Conservation (phyloP, 2,329 filamentous ascomycete genomes). For the Neofusicoccum laricinum region DNA sequence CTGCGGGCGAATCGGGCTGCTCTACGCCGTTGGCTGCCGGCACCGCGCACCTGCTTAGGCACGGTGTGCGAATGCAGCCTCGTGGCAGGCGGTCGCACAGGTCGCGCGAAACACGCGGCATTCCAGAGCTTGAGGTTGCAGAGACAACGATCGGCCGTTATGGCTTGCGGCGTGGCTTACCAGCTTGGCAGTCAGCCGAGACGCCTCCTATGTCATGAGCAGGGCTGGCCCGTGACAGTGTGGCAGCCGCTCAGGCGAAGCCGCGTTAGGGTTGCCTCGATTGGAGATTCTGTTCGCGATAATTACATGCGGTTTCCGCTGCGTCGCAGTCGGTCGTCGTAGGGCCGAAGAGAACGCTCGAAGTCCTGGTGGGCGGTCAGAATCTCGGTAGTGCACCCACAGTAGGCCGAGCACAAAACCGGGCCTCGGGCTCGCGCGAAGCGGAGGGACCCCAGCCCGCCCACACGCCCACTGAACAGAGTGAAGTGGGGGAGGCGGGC, state of each 20-base stretch:
- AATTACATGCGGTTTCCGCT: too few species aligned
- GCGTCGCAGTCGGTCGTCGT: not conserved
- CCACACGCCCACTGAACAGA: not conserved
- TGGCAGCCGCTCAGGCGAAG: not conserved
- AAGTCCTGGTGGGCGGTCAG: slow-evolving; percentile 6
- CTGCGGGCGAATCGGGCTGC: not conserved
- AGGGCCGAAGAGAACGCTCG: not conserved
- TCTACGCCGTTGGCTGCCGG: not conserved
- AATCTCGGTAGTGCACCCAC: not conserved
- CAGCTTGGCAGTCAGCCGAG: slow-evolving; percentile 6
- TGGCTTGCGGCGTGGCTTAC: slow-evolving; percentile 10
- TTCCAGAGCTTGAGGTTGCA: slow-evolving; percentile 9
- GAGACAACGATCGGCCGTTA: slow-evolving; percentile 12
- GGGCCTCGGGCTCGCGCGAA: not conserved
- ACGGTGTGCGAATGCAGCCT: not conserved
- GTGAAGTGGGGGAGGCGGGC: not conserved
- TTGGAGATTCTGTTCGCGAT: too few species aligned
- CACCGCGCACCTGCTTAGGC: not conserved
- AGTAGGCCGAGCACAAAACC: not conserved
- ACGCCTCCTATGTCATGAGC: slow-evolving; percentile 7
- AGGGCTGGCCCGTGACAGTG: not conserved
- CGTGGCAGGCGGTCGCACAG: slow-evolving; percentile 9
- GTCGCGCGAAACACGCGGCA: slow-evolving; percentile 4
- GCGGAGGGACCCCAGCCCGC: not conserved
- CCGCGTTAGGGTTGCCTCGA: not conserved